A percentile compares a stretch with the other conserved stretches of the same genome.
Evolutionary conservation across 129 eudicot genomes (phyloP).

Genomic region (Centella asiatica): DNA sequence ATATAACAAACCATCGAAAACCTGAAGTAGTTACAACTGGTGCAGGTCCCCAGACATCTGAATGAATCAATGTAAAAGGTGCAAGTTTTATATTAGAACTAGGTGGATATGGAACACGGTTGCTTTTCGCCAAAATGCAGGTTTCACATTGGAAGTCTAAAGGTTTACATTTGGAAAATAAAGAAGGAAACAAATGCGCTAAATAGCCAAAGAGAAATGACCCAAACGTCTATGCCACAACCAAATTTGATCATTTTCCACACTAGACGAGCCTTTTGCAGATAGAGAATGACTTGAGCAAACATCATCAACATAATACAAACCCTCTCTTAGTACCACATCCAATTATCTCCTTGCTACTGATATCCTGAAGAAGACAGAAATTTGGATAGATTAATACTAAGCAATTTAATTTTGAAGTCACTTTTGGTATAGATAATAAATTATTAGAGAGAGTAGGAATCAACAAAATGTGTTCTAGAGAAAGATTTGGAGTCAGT

Average conservation of each 20-base stretch:
- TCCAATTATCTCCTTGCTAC: neutral
- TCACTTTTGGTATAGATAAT: neutral
- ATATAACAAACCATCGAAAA: slow-evolving; percentile 6
- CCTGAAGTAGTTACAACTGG: neutral
- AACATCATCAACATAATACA: neutral
- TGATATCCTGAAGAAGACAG: neutral
- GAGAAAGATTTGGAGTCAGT: neutral
- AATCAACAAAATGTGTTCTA: neutral
- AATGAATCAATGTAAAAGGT: slow-evolving; percentile 12
- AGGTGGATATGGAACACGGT: neutral
- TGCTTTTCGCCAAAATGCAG: slow-evolving; percentile 9
- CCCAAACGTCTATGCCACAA: slow-evolving; percentile 14
- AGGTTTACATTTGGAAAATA: neutral
- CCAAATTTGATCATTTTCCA: neutral
- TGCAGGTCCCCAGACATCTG: slow-evolving; percentile 12
- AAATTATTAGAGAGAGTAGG: neutral
- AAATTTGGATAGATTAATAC: slow-evolving; percentile 2
- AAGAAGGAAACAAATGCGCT: neutral
- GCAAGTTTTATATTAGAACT: neutral
- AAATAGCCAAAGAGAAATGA: slow-evolving; percentile 10
- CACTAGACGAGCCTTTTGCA: neutral
- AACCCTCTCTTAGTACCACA: neutral
- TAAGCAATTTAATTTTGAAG: neutral
- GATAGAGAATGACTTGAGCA: too few relatives aligned
- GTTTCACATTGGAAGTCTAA: neutral